Conservation (phyloP, 306 rosid genomes). For the Corylus heterophylla region DNA sequence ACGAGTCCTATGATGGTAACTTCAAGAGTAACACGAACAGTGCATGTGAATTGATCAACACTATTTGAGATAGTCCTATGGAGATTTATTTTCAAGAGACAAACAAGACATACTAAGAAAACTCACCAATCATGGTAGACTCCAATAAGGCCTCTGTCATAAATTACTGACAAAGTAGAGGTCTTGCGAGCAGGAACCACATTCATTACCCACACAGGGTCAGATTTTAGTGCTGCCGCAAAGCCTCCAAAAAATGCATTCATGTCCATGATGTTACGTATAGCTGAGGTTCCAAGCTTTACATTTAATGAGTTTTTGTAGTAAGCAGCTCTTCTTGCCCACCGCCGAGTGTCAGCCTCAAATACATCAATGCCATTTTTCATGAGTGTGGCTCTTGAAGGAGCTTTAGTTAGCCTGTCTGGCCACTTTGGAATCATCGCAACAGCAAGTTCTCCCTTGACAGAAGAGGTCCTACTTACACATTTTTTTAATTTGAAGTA, state of each 20-base stretch:
- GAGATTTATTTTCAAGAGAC: background rate
- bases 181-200: slow-evolving; percentile 79
- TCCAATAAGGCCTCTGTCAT: slow-evolving; percentile 91
- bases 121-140: slow-evolving; percentile 94
- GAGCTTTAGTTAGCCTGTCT: slow-evolving; percentile 65
- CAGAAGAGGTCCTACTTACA: slow-evolving; percentile 56
- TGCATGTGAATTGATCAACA: background rate
- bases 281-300: slow-evolving; percentile 85
- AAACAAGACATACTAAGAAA: slow-evolving; percentile 10
- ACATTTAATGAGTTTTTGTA: slow-evolving; percentile 74
- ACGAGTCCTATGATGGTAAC: background rate
- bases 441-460: slow-evolving; percentile 71
- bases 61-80: background rate
- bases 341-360: slow-evolving; percentile 85
- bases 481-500: slow-evolving; percentile 81
- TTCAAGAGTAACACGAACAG: slow-evolving; percentile 1
- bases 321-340: slow-evolving; percentile 76
- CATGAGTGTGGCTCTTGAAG: slow-evolving; percentile 61
- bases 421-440: slow-evolving; percentile 93
- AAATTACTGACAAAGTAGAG: slow-evolving; percentile 71
- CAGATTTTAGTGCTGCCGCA: slow-evolving; percentile 83
- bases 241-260: slow-evolving; percentile 97
- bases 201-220: slow-evolving; percentile 97
- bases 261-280: slow-evolving; percentile 96
- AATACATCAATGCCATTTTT: slow-evolving; percentile 76